Base-by-base conservation (phyloP, 805 yeast genomes). In the Barnettozyma sucrosica region DNA sequence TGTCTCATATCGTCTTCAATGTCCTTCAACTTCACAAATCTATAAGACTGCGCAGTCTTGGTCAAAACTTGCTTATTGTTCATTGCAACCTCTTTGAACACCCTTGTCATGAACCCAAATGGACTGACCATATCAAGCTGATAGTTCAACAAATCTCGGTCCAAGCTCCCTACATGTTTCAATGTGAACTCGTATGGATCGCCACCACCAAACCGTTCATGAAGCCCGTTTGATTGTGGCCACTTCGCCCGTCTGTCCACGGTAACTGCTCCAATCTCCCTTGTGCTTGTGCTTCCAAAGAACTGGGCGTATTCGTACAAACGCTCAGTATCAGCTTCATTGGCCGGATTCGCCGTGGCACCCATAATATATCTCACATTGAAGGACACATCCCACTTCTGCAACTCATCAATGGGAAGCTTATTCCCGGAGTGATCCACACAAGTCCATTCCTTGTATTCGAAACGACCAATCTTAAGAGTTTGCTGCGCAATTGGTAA, bases 141-240 rank as follows among this genome's bases (percentile, higher is more conserved):
- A 28, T 47, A 40, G 18, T 43, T 34, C 34, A 47, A 34, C 10
- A 43, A 32, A 5, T 34, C 46, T n/a, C 28, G n/a, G 19, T 47
- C 50, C 11, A 47, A 40, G 25, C 41, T 47, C 8, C 47, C 46
- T 18, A 47, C 37, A 34, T 47, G 50, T 16, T 47, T 47, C 11
- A 43, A 39, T 16, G 47, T 37, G 26, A 43, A 47, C 28, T 42
- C 41, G 14, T 43, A 47, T 13, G 26, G 24, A 18, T 32, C 26
- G 5, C 36, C 40, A 7, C 36, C 36, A 4, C 23, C 30, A 33
- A 45, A 26, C 3, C 32, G 7, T 13, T 7, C 21, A 25, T 39
- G 42, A 6, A 20, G 7, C 7, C 32, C 32, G 3, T n/a, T 16
- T n/a, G 41, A 42, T 19, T 18, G 14, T 19, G 20, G 24, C 41